Base-by-base conservation (phyloP, 257 asterid genomes). In the Jacaranda copaia region DNA sequence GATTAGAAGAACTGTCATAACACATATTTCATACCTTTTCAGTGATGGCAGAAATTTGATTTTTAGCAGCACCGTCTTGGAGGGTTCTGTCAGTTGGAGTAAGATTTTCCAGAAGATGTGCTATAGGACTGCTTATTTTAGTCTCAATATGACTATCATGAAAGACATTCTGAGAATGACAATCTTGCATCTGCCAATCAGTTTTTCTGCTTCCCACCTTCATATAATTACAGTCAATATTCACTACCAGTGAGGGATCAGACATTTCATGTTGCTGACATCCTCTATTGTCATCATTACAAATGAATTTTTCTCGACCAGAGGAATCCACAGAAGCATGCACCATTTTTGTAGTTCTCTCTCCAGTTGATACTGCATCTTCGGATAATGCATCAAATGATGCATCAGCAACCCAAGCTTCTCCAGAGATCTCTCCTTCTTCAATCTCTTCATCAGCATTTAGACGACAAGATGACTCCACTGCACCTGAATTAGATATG, bases 371-470 rank as follows among this genome's bases (percentile, higher is more conserved):
- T 16, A 68, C 55, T 25, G 79, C 80, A 75, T 85, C 79, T 64
- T 85, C 89, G 75, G 86, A 72, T 73, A 85, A 78, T 61, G 79
- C 76, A 82, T 87, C 84, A 51, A 81, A 61, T 4, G 79, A 67
- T 48, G 71, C 77, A 65, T 80, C 82, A 77, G 65, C 76, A 72
- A 72, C 78, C 79, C 80, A 89, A 60, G 59, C 72, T 39, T 87
- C 93, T 57, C 87, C 90, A 40, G 93, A 85, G 79, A 91, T 86
- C 83, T 93, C 94, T 67, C 97, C 98, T 76, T 93, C 97, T 87
- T 93, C 98, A 73, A 84, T 80, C 78, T 89, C 93, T 42, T 72
- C 88, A 75, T 68, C 79, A 45, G 63, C 85, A 84, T 71, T 76
- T 16, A 52, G 88, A 85, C 73, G 57, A 76, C 60, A 38, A 63